Percentiles rank a stretch among this genome's conserved stretches.
These are phyloP conservation scores for Hordeum marinum DNA, from an alignment of 176 grass and related monocot species.

Conservation along the genomic window DNA sequence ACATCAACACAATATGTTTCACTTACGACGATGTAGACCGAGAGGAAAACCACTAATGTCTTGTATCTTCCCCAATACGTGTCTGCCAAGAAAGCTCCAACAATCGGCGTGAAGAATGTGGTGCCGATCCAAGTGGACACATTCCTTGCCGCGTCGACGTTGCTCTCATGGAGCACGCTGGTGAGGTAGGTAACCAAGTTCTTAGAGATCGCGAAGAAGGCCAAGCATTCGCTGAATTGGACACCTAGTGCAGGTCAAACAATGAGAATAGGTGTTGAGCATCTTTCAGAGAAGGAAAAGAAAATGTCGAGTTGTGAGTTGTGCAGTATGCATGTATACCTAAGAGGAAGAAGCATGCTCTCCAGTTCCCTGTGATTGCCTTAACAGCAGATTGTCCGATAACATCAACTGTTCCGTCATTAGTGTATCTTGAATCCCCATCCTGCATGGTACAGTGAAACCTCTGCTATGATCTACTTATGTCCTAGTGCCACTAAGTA, in stretches of 20 bases:
- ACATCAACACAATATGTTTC: neutral
- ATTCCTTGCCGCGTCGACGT: conserved; percentile 51
- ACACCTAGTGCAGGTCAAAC: conserved; percentile 1
- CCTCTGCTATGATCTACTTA: neutral
- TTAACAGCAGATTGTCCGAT: neutral
- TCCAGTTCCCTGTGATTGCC: conserved; percentile 25
- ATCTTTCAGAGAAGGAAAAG: neutral
- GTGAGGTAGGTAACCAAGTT: conserved; percentile 65
- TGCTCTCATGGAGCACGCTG: conserved; percentile 49
- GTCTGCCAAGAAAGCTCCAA: conserved; percentile 69
- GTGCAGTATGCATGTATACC: neutral
- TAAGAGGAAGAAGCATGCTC: conserved; percentile 37
- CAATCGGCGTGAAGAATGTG: conserved; percentile 52
- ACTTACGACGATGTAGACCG: conserved; percentile 41
- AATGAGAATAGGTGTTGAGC: neutral
- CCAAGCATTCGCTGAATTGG: conserved; percentile 57
- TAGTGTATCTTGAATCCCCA: neutral
- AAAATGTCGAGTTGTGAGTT: neutral
- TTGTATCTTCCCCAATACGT: conserved; percentile 58
- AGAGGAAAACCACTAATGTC: conserved; percentile 44
- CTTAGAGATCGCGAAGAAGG: conserved; percentile 45
- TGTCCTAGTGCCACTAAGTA: neutral
- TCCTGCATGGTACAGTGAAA: neutral
- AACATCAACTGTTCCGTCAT: conserved; percentile 19
- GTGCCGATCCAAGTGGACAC: conserved; percentile 57